Conservation (phyloP, 2,329 filamentous ascomycete genomes). For the Phialophora verrucosa region DNA sequence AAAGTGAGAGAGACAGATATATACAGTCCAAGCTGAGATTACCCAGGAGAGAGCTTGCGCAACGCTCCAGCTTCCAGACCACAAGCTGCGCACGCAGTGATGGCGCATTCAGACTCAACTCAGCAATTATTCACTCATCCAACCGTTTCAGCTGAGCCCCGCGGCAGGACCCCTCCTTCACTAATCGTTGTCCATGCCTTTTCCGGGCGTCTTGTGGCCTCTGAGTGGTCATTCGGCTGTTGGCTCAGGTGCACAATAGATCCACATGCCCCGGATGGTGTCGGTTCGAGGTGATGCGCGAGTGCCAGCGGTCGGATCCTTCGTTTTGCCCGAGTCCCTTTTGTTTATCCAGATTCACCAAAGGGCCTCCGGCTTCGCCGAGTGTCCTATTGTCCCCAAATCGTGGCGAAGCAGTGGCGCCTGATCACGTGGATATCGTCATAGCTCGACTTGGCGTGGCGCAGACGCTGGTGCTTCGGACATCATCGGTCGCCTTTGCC, state of each 20-base stretch:
- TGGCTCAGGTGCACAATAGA: conserved; percentile 5
- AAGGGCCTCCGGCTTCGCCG: conserved; percentile 7
- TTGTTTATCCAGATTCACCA: conserved; percentile 10
- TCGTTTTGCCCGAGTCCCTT: not conserved
- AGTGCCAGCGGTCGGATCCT: not conserved
- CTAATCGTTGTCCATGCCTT: not conserved
- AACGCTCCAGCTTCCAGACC: conserved; percentile 6
- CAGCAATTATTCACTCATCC: conserved; percentile 22
- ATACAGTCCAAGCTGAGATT: conserved; percentile 9
- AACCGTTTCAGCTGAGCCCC: conserved; percentile 26
- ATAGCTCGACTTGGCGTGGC: conserved; percentile 4
- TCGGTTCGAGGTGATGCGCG: not conserved
- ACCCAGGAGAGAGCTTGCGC: conserved; percentile 18
- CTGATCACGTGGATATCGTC: conserved; percentile 11
- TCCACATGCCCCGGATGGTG: conserved; percentile 11
- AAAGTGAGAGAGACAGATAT: conserved; percentile 10
- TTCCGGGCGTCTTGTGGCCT: conserved; percentile 17
- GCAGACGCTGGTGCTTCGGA: conserved; percentile 14
- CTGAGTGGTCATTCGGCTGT: conserved; percentile 15
- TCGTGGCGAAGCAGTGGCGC: not conserved
- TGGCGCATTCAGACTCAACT: conserved; percentile 12
- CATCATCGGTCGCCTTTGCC: conserved; percentile 10
- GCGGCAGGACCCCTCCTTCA: conserved; percentile 23
- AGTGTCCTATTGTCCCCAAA: not conserved
- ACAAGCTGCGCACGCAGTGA: not conserved